A percentile compares a stretch with the other conserved stretches of the same genome.
Evolutionary conservation across 352 stramenopile genomes (phyloP).

Genomic region (Globisporangium spiculum): DNA sequence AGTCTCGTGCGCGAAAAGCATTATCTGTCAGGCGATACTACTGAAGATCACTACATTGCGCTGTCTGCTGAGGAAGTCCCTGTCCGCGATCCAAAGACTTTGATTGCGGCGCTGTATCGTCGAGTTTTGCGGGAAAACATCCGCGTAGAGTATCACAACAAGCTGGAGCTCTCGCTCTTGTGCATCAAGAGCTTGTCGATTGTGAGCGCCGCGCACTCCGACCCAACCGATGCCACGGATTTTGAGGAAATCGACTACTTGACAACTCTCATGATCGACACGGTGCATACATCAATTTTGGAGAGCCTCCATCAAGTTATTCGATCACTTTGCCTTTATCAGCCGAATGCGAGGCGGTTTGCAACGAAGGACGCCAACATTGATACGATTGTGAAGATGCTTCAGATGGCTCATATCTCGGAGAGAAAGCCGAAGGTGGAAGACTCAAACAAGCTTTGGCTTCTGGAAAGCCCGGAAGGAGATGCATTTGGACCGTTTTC

Average conservation of each 20-base stretch:
- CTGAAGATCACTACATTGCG: conserved; percentile 53
- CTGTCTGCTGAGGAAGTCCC: conserved; percentile 53
- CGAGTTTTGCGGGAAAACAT: conserved; percentile 77
- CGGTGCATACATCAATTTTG: conserved; percentile 55
- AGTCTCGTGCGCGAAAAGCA: conserved; percentile 39
- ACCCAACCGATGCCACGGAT: conserved; percentile 31
- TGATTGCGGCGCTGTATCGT: conserved; percentile 66
- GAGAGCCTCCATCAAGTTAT: conserved; percentile 53
- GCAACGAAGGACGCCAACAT: conserved; percentile 34
- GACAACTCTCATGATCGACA: conserved; percentile 58
- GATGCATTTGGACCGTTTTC: conserved; percentile 29
- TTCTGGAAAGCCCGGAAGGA: conserved; percentile 34
- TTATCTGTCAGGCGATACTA: conserved; percentile 40
- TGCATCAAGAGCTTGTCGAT: conserved; percentile 67
- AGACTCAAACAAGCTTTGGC: conserved; percentile 42
- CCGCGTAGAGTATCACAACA: conserved; percentile 57
- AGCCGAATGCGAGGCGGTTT: conserved; percentile 55
- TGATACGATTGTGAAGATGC: conserved; percentile 49
- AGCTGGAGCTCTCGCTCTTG: conserved; percentile 58
- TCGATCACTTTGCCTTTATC: conserved; percentile 48
- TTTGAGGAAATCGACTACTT: conserved; percentile 77
- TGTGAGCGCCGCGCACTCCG: conserved; percentile 50
- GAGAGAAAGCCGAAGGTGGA: conserved; percentile 24
- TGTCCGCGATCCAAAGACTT: conserved; percentile 43
- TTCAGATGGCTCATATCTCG: conserved; percentile 64